Conservation (phyloP, 228 moss, liverwort and hornwort species). For the Sphagnum fallax region DNA sequence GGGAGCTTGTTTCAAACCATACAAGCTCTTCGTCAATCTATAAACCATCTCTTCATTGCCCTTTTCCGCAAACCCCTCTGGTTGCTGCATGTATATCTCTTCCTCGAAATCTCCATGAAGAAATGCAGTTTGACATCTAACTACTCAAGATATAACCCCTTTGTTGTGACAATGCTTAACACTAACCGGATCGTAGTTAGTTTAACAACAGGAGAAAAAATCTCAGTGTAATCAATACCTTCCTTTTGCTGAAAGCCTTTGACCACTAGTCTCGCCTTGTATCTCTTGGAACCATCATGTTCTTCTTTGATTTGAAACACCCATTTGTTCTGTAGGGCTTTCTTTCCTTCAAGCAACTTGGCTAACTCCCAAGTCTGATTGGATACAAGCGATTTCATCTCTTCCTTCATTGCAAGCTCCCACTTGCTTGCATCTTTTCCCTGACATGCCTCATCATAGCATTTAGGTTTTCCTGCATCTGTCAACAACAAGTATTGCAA, state of each 20-base stretch:
- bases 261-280: slow-evolving; percentile 2
- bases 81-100: slow-evolving; percentile 4
- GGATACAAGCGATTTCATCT: neutral
- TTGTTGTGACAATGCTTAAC: neutral
- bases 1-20: slow-evolving; percentile 5
- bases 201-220: slow-evolving; percentile 4
- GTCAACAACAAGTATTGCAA: neutral
- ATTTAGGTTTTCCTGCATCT: neutral
- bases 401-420: neutral
- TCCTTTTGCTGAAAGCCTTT: slow-evolving; percentile 4
- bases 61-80: neutral
- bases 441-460: neutral
- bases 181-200: neutral
- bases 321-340: neutral
- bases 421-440: neutral
- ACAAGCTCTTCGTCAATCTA: slow-evolving; percentile 3
- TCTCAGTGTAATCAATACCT: neutral
- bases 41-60: slow-evolving; percentile 8
- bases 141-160: neutral
- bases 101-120: slow-evolving; percentile 5
- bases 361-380: neutral
- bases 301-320: slow-evolving; percentile 1
- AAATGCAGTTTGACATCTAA: slow-evolving; percentile 3
- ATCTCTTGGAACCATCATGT: neutral
- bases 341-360: neutral